A percentile compares a stretch with the other conserved stretches of the same genome.
Evolutionary conservation across 305 asterid genomes (phyloP).

Genomic region (Fraxinus xanthoxyloides): DNA sequence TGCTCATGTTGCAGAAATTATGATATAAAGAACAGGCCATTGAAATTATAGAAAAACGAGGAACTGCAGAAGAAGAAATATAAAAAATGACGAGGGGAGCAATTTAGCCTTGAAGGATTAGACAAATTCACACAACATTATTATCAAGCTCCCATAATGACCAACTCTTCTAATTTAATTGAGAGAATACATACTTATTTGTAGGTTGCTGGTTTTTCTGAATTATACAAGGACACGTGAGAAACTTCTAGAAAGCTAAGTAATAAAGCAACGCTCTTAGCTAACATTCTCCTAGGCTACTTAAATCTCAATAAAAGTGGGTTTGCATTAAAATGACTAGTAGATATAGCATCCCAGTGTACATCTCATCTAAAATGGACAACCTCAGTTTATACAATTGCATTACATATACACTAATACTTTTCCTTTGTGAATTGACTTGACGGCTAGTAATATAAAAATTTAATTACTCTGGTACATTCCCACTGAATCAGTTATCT

Average conservation of each 20-base stretch:
- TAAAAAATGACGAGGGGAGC: background rate
- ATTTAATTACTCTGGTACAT: background rate
- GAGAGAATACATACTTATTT: background rate
- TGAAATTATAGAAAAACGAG: background rate
- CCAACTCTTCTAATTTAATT: background rate
- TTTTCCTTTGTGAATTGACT: background rate
- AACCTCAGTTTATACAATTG: background rate
- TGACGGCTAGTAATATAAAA: background rate
- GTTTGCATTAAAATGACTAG: background rate
- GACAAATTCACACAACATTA: background rate
- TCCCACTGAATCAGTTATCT: background rate
- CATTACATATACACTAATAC: background rate
- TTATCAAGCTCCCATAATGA: background rate
- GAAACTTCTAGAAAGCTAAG: background rate
- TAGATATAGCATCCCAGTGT: constrained; percentile 1
- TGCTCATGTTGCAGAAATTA: background rate
- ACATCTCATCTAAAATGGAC: background rate
- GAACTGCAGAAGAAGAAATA: background rate
- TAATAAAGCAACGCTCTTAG: background rate
- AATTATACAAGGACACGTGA: background rate
- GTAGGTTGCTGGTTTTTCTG: background rate
- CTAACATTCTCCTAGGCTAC: background rate
- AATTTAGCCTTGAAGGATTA: background rate
- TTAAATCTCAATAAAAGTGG: background rate
- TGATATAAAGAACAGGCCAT: background rate